Conservation (phyloP, 257 asterid genomes). For the Nicotiana paniculata region DNA sequence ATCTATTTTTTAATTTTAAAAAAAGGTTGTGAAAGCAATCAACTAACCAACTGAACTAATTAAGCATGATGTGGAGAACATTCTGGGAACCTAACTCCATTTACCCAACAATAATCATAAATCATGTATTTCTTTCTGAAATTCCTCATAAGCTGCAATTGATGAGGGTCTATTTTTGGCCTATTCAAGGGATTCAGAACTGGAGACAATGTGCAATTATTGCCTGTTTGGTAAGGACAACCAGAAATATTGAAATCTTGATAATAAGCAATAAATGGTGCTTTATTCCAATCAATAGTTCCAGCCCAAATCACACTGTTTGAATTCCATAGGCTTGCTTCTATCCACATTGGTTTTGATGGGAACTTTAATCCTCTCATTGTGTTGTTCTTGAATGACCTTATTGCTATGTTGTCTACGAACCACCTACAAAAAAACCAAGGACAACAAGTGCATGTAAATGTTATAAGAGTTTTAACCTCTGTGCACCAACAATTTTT, state of each 20-base stretch:
- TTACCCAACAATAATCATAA: neutral
- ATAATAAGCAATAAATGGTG: constrained; percentile 6
- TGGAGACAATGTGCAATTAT: neutral
- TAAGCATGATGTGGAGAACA: neutral
- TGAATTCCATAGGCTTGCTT: constrained; percentile 9
- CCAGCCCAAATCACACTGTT: neutral
- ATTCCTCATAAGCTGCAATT: neutral
- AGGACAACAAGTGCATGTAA: neutral
- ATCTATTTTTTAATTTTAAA: too few species aligned
- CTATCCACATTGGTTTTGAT: constrained; percentile 6
- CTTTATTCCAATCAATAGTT: constrained; percentile 5
- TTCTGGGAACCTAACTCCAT: neutral
- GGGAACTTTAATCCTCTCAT: neutral
- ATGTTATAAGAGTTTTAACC: neutral
- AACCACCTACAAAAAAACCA: neutral
- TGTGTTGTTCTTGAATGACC: constrained; percentile 7
- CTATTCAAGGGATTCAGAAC: neutral
- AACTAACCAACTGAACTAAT: neutral
- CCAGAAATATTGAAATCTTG: constrained; percentile 7
- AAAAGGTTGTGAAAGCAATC: neutral
- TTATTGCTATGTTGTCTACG: constrained; percentile 2
- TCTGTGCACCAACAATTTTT: too few species aligned
- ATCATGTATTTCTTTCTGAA: neutral
- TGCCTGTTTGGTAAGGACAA: neutral
- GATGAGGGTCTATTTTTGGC: neutral